phyloP scores from a whole-genome alignment of 2,329 filamentous ascomycete species.

The Alternaria metachromatica region DNA sequence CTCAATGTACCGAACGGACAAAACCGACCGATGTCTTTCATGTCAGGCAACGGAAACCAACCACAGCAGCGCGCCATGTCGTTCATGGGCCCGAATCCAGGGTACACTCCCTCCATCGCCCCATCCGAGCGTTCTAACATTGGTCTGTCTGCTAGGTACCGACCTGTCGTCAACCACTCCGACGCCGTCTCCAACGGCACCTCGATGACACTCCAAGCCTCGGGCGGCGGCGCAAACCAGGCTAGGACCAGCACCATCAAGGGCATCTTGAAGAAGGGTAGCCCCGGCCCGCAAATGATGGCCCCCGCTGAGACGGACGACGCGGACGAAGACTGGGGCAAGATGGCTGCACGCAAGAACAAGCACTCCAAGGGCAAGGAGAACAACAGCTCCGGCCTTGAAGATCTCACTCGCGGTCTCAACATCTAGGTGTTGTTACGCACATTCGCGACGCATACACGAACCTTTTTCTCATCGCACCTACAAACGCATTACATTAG shows the following conservation, averaged over 20 bases:
- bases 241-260: slow-evolving; percentile 32
- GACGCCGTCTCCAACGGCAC: slow-evolving; percentile 40
- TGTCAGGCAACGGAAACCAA: slow-evolving; percentile 55
- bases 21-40: slow-evolving; percentile 58
- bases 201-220: slow-evolving; percentile 43
- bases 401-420: slow-evolving; percentile 36
- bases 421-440: slow-evolving; percentile 24
- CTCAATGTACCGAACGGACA: slow-evolving; percentile 40
- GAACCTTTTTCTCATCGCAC: neutral
- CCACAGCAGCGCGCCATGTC: slow-evolving; percentile 42
- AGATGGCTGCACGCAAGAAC: slow-evolving; percentile 39
- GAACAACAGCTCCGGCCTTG: slow-evolving; percentile 25
- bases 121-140: slow-evolving; percentile 95
- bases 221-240: slow-evolving; percentile 31
- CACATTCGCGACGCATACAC: slow-evolving; percentile 7
- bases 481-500: slow-evolving; percentile 10
- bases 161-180: slow-evolving; percentile 72
- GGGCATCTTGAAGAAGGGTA: slow-evolving; percentile 42
- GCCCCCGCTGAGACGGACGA: slow-evolving; percentile 35
- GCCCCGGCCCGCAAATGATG: slow-evolving; percentile 13
- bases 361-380: slow-evolving; percentile 31
- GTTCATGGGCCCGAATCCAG: slow-evolving; percentile 44
- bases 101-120: slow-evolving; percentile 89
- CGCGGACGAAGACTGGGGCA: slow-evolving; percentile 45
- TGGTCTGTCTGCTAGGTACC: slow-evolving; percentile 86